Conservation (phyloP, 2,329 filamentous ascomycete species). For the Beauveria asiatica region DNA sequence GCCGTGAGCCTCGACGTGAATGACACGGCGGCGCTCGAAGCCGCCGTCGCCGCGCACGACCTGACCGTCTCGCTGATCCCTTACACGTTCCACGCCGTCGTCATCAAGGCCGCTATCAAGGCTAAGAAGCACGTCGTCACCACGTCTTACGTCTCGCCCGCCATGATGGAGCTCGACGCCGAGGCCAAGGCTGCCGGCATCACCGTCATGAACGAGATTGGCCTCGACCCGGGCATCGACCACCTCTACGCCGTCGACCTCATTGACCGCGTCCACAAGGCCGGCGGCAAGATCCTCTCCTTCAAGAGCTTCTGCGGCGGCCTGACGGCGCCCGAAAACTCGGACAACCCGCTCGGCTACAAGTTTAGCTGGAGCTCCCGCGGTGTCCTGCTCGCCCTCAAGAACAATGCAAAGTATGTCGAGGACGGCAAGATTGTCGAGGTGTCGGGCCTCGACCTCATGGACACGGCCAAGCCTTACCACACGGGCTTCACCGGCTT, state of each 20-base stretch:
- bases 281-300: conserved; percentile 72
- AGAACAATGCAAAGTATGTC: conserved; percentile 79
- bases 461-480: conserved; percentile 84
- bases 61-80: conserved; percentile 78
- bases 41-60: conserved; percentile 70
- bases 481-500: conserved; percentile 80
- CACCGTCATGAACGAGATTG: conserved; percentile 97
- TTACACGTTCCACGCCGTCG: conserved; percentile 78
- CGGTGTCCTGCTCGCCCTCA: conserved; percentile 78
- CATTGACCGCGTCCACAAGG: conserved; percentile 79
- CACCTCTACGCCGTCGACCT: conserved; percentile 77
- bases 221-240: conserved; percentile 50
- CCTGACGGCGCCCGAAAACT: conserved; percentile 60
- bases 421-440: conserved; percentile 68
- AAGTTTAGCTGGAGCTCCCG: conserved; percentile 45
- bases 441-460: conserved; percentile 60
- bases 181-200: conserved; percentile 83
- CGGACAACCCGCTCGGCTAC: conserved; percentile 86
- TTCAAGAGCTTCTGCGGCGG: conserved; percentile 86
- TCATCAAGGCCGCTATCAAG: conserved; percentile 89
- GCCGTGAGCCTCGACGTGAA: conserved; percentile 81
- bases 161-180: conserved; percentile 82
- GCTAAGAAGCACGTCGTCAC: conserved; percentile 96
- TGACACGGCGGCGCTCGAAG: conserved; percentile 67
- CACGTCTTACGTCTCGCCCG: conserved; percentile 84